These are phyloP conservation scores for Nemania diffusa DNA, from an alignment of 2,329 filamentous ascomycete species.

Conservation along the genomic window DNA sequence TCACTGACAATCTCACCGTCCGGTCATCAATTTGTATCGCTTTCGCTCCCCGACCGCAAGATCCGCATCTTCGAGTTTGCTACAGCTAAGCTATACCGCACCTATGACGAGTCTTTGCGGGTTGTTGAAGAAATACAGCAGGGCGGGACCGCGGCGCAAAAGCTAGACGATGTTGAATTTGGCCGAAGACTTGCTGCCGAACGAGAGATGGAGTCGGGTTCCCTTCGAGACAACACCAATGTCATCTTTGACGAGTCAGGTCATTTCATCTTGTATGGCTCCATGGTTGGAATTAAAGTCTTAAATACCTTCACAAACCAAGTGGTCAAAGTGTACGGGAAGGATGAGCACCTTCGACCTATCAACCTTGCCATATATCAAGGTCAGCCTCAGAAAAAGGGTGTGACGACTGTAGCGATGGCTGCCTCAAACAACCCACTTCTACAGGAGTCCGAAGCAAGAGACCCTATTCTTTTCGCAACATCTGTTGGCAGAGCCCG, in stretches of 20 bases:
- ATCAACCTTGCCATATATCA: slow-evolving; percentile 90
- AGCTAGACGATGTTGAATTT: slow-evolving; percentile 91
- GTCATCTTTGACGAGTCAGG: slow-evolving; percentile 96
- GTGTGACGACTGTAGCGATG: slow-evolving; percentile 94
- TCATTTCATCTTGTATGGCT: slow-evolving; percentile 94
- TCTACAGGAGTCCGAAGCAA: slow-evolving; percentile 87
- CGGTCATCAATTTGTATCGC: slow-evolving; percentile 84
- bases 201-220: slow-evolving; percentile 80
- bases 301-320: slow-evolving; percentile 96
- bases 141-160: slow-evolving; percentile 82
- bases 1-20: slow-evolving; percentile 87
- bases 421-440: slow-evolving; percentile 94
- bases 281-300: slow-evolving; percentile 91
- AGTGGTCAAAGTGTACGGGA: slow-evolving; percentile 88
- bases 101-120: slow-evolving; percentile 92
- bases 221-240: slow-evolving; percentile 77
- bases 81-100: slow-evolving; percentile 86
- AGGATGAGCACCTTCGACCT: slow-evolving; percentile 87
- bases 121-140: slow-evolving; percentile 96
- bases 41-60: slow-evolving; percentile 93
- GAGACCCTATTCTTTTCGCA: slow-evolving; percentile 87
- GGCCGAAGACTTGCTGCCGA: slow-evolving; percentile 87
- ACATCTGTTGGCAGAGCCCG: slow-evolving; percentile 88
- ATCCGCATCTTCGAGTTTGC: slow-evolving; percentile 93
- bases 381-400: slow-evolving; percentile 94